Base-by-base conservation (phyloP, 2,329 filamentous ascomycete species). In the Pseudophaeomoniella oleicola region DNA sequence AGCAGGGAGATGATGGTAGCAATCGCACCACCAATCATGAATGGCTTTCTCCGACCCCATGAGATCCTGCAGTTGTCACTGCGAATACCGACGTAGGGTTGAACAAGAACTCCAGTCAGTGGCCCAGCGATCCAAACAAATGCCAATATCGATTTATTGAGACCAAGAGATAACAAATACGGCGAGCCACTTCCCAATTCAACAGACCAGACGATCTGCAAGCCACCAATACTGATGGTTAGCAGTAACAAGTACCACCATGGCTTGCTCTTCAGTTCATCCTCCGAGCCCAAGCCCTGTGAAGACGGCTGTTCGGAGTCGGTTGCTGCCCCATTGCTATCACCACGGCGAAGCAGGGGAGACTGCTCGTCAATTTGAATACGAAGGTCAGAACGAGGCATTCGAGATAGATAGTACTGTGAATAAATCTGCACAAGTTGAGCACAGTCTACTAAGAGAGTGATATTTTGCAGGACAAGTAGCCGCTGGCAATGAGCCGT, bases 181-280 rank as follows among this genome's bases (percentile, higher is more conserved):
- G 83, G 82, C 37, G 88, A 94, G 48, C 87, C 87, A 63, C 93
- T 88, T 37, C 86, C 93, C 30, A 94, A 68, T 58, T 96, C 88
- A 30, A 94, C 86, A 1, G 87, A 87, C 88, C 88, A 96, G 17
- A 88, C 86, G 47, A 96, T 81, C 60, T 96, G 88, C 43, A 96
- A 69, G 64, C 74, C 88, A 41, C 84, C 84, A 46, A 94, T 82
- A 52, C 82, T 78, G 42, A 94, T 67, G 4, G 88, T 94, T 57
- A 96, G 63, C 43, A 94, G 64, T 46, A 92, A 72, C 49, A 96
- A 66, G 57, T 93, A 93, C 76, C 79, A 85, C 32, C 78, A 64
- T 56, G 81, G 87, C 67, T 87, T 93, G 16, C 80, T 50, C 33
- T 48, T 43, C 45, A 51, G 37, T 5, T 15, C 16, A 5, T 39